Base-by-base conservation (phyloP, 441 rosid species). In the Lagerstroemia fauriei region DNA sequence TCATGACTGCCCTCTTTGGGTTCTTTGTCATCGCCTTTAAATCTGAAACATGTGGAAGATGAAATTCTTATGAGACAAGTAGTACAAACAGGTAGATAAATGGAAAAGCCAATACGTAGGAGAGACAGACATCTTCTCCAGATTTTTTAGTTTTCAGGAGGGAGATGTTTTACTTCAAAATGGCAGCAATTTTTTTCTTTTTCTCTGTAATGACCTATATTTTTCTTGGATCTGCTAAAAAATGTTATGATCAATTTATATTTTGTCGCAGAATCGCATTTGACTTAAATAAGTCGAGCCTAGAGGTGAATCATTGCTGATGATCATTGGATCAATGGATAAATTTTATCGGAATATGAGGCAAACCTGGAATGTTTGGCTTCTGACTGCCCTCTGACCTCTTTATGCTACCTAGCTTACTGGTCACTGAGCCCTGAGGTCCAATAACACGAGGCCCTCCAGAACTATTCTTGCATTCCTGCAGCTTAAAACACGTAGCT, bases 1-100 rank as follows among this genome's bases (percentile, higher is more conserved):
- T 78, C 73, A 20, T 27, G 5, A 32, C 24, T 8, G 29, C 29
- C 66, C 66, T 59, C 22, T 59, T 93, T 57, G 98, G 95, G 82
- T 96, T 92, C 87, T 88, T 95, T 88, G 88, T 89, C 41, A 79
- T 65, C 72, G 81, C 85, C 87, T 85, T 91, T 81, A 87, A 88
- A 81, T 91, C 98, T 91, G 92, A 78, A 78, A 34, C 27, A 51
- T 53, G 53, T 17, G 71, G 34, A 18, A 59, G 14, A 48, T 20
- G 24, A 46, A 74, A 25, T 29, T 2, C 27, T 73, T 73, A 11
- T 27, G 11, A 25, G 50, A 38, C 44, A 38, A 44, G 13, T 6
- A 59, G 29, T 7, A 8, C 29, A 24, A 22, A 59, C 66, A 59
- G 29, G 66, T 59, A 59, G 22, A 59, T 7, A 11, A 25, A 20